These are phyloP conservation scores for Microbotryum scabiosae DNA, from an alignment of 1,284 basidiomycete species.

Conservation along the genomic window DNA sequence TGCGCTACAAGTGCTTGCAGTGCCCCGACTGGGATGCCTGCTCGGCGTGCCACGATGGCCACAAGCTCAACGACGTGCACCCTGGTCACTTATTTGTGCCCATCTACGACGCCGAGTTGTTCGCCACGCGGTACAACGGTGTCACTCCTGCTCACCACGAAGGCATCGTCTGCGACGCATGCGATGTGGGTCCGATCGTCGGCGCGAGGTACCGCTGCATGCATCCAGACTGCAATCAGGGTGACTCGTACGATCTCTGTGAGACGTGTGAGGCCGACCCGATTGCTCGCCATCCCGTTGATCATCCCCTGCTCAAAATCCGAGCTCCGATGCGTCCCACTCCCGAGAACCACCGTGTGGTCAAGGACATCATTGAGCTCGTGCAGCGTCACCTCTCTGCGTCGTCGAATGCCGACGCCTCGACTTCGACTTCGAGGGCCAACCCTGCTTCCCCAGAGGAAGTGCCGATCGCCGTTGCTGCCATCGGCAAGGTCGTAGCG, in stretches of 20 bases:
- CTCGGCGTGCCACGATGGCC: conserved; percentile 6
- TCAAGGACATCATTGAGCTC: conserved; percentile 1
- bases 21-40: conserved; percentile 26
- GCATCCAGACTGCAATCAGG: conserved; percentile 22
- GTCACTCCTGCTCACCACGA: not conserved
- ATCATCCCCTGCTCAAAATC: conserved; percentile 31
- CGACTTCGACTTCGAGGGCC: not conserved
- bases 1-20: conserved; percentile 54
- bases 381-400: not conserved
- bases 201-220: conserved; percentile 35
- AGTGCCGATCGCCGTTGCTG: not conserved
- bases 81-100: conserved; percentile 28
- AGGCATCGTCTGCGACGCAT: conserved; percentile 30
- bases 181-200: conserved; percentile 19
- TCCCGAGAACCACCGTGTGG: not conserved
- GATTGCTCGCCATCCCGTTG: conserved; percentile 13
- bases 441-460: conserved; percentile 2
- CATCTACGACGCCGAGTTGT: conserved; percentile 8
- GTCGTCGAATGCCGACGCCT: too few species aligned
- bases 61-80: conserved; percentile 10
- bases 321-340: conserved; percentile 12
- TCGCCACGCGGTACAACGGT: too few species aligned
- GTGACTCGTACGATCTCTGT: conserved; percentile 23
- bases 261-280: conserved; percentile 30
- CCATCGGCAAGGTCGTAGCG: not conserved